Evolutionary conservation across 441 rosid genomes (phyloP), one percentile per base, ranked within the genome.

Genomic region (Gossypium trilobum): DNA sequence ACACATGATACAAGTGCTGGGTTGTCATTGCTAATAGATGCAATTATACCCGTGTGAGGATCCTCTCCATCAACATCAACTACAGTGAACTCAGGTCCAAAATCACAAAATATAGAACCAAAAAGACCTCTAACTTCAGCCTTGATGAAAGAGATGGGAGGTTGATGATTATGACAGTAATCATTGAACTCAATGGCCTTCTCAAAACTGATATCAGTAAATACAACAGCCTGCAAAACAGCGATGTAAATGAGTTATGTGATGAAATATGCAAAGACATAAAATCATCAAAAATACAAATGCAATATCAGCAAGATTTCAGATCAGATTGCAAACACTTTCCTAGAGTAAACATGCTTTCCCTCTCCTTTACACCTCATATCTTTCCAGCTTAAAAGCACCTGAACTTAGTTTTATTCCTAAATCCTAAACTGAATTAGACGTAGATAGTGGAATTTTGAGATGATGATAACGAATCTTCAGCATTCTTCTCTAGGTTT

Each of bases 81-180:
- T 52, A 95, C 98, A 9, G 92, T 85, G 77, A 95, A 95, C 71
- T 79, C 83, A 25, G 98, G 96, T 65, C 99, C 99, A 78, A 95
- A 92, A 81, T 95, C 99, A 78, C 98, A 92, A 82, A 95, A 95
- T 22, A 95, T 78, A 33, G 89, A 83, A 68, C 98, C 99, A 87
- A 95, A 95, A 75, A 91, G 88, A 4, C 99, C 98, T 80, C 97
- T 84, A n/a, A 95, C 95, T 79, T 95, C 99, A 84, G 97, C 81
- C 81, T 89, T 95, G 79, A 95, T 87, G 80, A 95, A 95, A 68
- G 97, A 75, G 42, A 95, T 92, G 13, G 98, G 88, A 42, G 99
- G 97, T 68, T 86, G 89, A 59, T 87, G 97, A 72, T 54, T 82
- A 79, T 82, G 99, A 78, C 99, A 92, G 77, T 83, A 91, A 69